These are phyloP conservation scores for Groenewaldozyma salmanticensis DNA, from an alignment of 805 yeast species.

Conservation along the genomic window DNA sequence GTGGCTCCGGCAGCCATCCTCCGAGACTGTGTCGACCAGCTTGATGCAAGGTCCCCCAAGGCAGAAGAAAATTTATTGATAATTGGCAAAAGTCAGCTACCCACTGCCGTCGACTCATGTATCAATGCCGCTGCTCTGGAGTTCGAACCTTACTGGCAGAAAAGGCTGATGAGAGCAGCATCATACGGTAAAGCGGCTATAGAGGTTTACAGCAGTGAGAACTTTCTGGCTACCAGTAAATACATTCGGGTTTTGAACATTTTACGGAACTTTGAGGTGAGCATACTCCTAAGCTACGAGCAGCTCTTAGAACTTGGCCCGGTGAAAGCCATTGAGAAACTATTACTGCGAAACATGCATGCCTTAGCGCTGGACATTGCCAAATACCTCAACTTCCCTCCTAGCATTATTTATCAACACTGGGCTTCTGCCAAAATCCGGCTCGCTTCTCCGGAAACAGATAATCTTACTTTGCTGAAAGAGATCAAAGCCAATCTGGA, in stretches of 20 bases:
- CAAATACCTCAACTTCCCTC: conserved; percentile 37
- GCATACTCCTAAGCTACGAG: conserved; percentile 52
- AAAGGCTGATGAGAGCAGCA: conserved; percentile 68
- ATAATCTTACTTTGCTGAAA: conserved; percentile 51
- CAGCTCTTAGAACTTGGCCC: conserved; percentile 47
- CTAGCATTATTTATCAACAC: conserved; percentile 47
- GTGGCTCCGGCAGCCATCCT: conserved; percentile 73
- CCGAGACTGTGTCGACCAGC: conserved; percentile 63
- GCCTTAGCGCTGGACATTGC: conserved; percentile 55
- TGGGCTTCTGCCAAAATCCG: conserved; percentile 77
- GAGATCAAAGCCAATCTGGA: conserved; percentile 16
- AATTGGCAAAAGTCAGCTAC: conserved; percentile 35
- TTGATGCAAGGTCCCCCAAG: conserved; percentile 61
- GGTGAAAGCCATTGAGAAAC: conserved; percentile 43
- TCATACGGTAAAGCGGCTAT: conserved; percentile 68
- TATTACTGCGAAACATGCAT: conserved; percentile 52
- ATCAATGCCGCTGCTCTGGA: conserved; percentile 70
- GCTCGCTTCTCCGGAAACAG: conserved; percentile 35
- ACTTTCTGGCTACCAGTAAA: conserved; percentile 55
- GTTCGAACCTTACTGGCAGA: conserved; percentile 71
- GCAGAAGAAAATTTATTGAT: conserved; percentile 67
- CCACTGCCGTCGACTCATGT: conserved; percentile 59
- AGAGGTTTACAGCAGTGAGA: conserved; percentile 46
- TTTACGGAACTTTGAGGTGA: conserved; percentile 54
- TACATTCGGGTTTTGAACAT: conserved; percentile 59